A percentile compares a stretch with the other conserved stretches of the same genome.
Evolutionary conservation across 140 eudicot species (phyloP).

Genomic region (Stevia rebaudiana): DNA sequence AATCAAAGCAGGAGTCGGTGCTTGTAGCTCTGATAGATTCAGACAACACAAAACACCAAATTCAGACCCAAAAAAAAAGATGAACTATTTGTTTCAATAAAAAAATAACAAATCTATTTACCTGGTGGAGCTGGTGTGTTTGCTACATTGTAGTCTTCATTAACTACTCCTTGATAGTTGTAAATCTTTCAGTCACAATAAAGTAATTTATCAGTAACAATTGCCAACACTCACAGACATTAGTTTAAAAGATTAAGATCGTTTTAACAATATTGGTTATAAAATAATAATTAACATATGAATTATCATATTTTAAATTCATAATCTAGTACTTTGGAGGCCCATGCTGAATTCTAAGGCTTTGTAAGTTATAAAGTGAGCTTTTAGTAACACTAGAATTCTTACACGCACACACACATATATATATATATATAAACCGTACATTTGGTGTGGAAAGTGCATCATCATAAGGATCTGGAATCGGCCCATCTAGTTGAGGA

Average conservation of each 20-base stretch:
- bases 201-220: not conserved
- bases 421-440: too few species aligned
- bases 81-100: not conserved
- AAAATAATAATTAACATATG: not conserved
- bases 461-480: constrained; percentile 93
- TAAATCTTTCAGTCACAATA: constrained; percentile 54
- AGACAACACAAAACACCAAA: constrained; percentile 18
- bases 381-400: not conserved
- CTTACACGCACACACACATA: too few species aligned
- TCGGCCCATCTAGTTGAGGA: constrained; percentile 93
- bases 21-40: constrained; percentile 67
- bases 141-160: constrained; percentile 82
- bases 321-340: not conserved
- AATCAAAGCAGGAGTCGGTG: constrained; percentile 76
- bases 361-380: not conserved
- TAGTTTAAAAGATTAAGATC: not conserved
- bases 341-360: not conserved
- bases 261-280: not conserved
- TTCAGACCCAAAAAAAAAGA: constrained; percentile 13
- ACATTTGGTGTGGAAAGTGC: constrained; percentile 97
- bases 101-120: constrained; percentile 9
- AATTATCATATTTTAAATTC: not conserved
- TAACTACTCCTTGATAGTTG: constrained; percentile 81
- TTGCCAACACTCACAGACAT: not conserved
- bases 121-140: constrained; percentile 89